Base-by-base conservation (phyloP, 345 rosid genomes). In the Bruguiera parviflora region DNA sequence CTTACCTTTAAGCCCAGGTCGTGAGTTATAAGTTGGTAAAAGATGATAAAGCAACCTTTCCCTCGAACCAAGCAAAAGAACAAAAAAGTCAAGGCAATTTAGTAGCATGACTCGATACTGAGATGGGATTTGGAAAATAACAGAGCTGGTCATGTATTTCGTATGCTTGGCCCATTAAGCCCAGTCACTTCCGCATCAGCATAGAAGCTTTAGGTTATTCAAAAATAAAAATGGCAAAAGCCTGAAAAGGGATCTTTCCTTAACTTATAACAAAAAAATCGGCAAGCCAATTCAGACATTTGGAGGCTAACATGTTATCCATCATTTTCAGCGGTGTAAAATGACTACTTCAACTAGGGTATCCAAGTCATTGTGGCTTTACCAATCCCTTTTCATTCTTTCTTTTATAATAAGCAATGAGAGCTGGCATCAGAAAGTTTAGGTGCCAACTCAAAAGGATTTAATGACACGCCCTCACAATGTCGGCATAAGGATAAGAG, bases 391-490 rank as follows among this genome's bases (percentile, higher is more conserved):
- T 56, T 37, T 24, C 16, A 6, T 37, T 22, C 28, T 25, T 37
- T 9, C 22, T 31, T 61, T 18, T 31, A 10, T 37, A 58, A 15
- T 10, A 37, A 39, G n/a, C 3, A 10, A 57, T 9, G 28, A 37
- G 55, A 24, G 64, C 18, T 71, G 31, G 68, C 82, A 64, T 85
- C 86, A 82, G 43, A 86, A 86, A 80, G 87, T 65, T 52, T 75
- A 56, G 43, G 35, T 74, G 81, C 83, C 90, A 81, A 37, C 83
- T 88, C 82, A 78, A 71, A 84, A 86, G 74, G 77, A 47, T 68
- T 64, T 32, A 68, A 37, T 51, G 63, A 77, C 87, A 79, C 79
- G 22, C 46, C 59, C 68, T 56, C 68, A 60, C 11, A 37, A 62
- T 49, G 27, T 67, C 73, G n/a, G 69, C 31, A 21, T 6, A 8